These are phyloP conservation scores for Stevia rebaudiana DNA, from an alignment of 140 eudicot genomes.

Conservation along the genomic window DNA sequence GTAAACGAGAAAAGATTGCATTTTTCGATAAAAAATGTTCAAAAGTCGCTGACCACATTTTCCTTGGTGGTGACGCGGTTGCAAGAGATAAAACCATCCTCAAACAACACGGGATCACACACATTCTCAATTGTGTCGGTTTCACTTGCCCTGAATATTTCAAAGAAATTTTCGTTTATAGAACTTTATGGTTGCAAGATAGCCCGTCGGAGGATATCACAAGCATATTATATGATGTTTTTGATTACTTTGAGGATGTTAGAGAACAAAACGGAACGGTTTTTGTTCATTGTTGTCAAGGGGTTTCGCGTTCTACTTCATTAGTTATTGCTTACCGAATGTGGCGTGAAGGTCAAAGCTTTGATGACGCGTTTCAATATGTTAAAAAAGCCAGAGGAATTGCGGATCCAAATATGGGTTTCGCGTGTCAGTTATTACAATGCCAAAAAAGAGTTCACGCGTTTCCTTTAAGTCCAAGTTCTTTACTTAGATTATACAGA, in stretches of 20 bases:
- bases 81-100: slow-evolving; percentile 58
- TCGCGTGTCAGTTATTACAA: slow-evolving; percentile 69
- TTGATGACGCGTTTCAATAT: slow-evolving; percentile 55
- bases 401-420: slow-evolving; percentile 76
- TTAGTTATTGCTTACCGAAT: slow-evolving; percentile 57
- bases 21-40: slow-evolving; percentile 70
- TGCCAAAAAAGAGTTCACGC: slow-evolving; percentile 87
- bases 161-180: slow-evolving; percentile 51
- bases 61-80: slow-evolving; percentile 71
- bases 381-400: slow-evolving; percentile 53
- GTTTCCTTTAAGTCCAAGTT: slow-evolving; percentile 79
- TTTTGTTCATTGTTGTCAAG: slow-evolving; percentile 82
- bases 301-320: slow-evolving; percentile 77
- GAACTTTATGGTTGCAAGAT: slow-evolving; percentile 76
- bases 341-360: slow-evolving; percentile 69
- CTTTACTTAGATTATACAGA: slow-evolving; percentile 64
- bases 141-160: slow-evolving; percentile 72
- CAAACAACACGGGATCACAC: slow-evolving; percentile 61
- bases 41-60: slow-evolving; percentile 62
- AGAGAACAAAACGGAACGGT: slow-evolving; percentile 64
- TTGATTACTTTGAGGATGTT: slow-evolving; percentile 87
- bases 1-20: slow-evolving; percentile 58
- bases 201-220: slow-evolving; percentile 75
- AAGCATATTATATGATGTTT: slow-evolving; percentile 72
- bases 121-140: slow-evolving; percentile 68